These are phyloP conservation scores for Botrytis pseudocinerea DNA, from an alignment of 2,329 filamentous ascomycete genomes.

Conservation along the genomic window DNA sequence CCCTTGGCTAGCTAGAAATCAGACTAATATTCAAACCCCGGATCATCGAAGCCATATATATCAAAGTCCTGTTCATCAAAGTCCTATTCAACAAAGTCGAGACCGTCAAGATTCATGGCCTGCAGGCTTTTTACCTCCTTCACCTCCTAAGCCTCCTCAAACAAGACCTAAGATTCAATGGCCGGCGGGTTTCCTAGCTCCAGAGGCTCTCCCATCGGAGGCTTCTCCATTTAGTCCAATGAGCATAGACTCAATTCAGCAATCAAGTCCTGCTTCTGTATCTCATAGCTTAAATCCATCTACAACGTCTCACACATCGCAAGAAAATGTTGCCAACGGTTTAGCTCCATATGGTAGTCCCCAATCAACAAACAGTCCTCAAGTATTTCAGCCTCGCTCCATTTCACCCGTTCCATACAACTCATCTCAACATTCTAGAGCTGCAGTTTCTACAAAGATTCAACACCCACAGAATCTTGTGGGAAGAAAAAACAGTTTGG, in stretches of 20 bases:
- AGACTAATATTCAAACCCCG: not conserved
- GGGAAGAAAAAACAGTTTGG: not conserved
- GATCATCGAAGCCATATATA: not conserved
- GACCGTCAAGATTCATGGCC: slow-evolving; percentile 7
- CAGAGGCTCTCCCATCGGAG: not conserved
- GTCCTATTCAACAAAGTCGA: not conserved
- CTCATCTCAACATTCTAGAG: not conserved
- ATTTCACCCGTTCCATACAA: not conserved
- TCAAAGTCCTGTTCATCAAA: not conserved
- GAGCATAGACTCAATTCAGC: not conserved
- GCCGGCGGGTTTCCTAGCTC: slow-evolving; percentile 10
- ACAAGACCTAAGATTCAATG: not conserved
- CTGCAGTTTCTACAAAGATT: not conserved
- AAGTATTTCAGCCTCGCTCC: not conserved
- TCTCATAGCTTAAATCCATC: not conserved
- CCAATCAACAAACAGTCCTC: not conserved
- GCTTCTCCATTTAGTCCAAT: not conserved
- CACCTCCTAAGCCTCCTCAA: not conserved
- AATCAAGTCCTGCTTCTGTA: slow-evolving; percentile 1
- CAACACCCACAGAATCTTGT: not conserved
- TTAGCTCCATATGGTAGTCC: not conserved
- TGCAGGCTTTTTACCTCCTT: slow-evolving; percentile 14
- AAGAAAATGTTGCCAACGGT: not conserved
- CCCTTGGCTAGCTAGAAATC: not conserved
- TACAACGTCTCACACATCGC: not conserved